Conservation (phyloP, 1,139 yeast genomes). For the Saccharomyces pastorianus region DNA sequence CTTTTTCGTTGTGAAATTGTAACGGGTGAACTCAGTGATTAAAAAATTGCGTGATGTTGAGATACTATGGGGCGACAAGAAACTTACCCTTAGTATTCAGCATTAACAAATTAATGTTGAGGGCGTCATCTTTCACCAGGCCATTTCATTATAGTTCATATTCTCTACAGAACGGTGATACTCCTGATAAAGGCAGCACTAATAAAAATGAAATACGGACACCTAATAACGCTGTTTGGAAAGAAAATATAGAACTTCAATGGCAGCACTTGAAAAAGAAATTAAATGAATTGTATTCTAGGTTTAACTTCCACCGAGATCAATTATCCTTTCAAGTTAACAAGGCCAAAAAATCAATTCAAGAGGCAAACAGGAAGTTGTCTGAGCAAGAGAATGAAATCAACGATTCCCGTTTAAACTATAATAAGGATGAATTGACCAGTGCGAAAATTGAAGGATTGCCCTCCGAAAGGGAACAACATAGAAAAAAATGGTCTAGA, state of each 20-base stretch:
- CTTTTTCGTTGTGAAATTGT: background rate
- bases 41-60: background rate
- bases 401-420: slow-evolving; percentile 23
- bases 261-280: background rate
- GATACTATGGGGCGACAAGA: background rate
- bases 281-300: background rate
- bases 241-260: background rate
- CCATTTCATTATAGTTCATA: background rate
- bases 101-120: background rate
- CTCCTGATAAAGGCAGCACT: background rate
- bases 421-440: slow-evolving; percentile 30
- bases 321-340: slow-evolving; percentile 18
- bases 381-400: slow-evolving; percentile 32
- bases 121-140: background rate
- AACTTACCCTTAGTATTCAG: background rate
- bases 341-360: slow-evolving; percentile 32
- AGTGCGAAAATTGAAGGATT: slow-evolving; percentile 29
- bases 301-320: background rate
- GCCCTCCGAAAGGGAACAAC: slow-evolving; percentile 39
- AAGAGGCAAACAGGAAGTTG: slow-evolving; percentile 32
- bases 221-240: background rate
- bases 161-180: background rate
- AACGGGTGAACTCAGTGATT: background rate
- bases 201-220: background rate
- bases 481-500: slow-evolving; percentile 45